Evolutionary conservation across 257 asterid species (phyloP), one percentile per base, ranked within the genome.

Genomic region (Prunella vulgaris): DNA sequence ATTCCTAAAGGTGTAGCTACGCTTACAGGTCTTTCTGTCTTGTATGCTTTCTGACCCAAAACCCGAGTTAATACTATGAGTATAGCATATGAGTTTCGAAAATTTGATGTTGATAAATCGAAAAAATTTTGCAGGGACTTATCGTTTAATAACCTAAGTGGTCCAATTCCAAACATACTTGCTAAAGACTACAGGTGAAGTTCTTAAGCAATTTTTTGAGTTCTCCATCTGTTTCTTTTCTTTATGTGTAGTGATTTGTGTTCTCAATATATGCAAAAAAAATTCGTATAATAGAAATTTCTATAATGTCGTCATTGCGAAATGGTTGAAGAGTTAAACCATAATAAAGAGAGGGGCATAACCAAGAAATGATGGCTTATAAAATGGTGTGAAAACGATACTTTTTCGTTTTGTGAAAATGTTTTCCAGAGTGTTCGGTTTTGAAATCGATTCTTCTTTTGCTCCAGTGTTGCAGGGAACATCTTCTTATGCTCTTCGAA

Each of bases 151-250:
- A 90, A 92, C 78, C 83, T 92, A 46, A 92, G 98, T 35, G 97
- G 98, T 13, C 86, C 96, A 1, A 80, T 86, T 1, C 96, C 97
- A 22, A 82, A 84, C 74, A 88, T 92, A 66, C 86, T 78, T 71
- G 95, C 98, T 44, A 90, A 88, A 72, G 98, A 85, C 74, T 92
- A 90, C 85, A 92, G 97, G 98, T 87, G 62, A 84, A 74, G n/a
- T 35, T 62, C 58, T 20, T 6, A 17, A 27, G 66, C 20, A 15
- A 15, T 61, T 60, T 71, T 58, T 72, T 21, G 20, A 25, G 22
- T 37, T 25, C 24, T 61, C 60, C n/a, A 61, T 75, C 24, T 27
- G 40, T 46, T 49, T 24, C 58, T 52, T 42, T 21, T 20, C 53
- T 64, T 20, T 44, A 40, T 3, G 37, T 49, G 6, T 18, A 5